phyloP scores from a whole-genome alignment of 352 stramenopile species.

The Pythium aristosporum region DNA sequence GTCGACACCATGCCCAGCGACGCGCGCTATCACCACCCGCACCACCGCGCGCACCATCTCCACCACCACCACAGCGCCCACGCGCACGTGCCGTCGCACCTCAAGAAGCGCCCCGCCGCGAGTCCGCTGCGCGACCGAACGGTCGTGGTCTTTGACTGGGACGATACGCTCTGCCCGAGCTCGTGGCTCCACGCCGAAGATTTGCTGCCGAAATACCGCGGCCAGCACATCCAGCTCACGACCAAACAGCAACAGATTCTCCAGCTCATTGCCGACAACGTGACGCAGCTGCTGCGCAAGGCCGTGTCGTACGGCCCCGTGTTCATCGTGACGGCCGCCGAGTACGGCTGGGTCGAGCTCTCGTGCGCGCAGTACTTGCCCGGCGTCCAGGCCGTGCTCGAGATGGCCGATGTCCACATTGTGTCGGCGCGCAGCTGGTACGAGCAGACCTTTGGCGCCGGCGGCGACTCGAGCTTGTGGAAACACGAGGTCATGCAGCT shows the following conservation, averaged over 20 bases:
- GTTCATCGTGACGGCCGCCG: constrained; percentile 83
- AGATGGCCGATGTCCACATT: constrained; percentile 81
- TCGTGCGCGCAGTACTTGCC: constrained; percentile 78
- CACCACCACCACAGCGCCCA: constrained; percentile 18
- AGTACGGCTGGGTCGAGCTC: constrained; percentile 84
- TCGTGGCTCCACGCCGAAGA: constrained; percentile 83
- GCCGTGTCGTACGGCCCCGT: constrained; percentile 76
- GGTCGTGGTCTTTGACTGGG: constrained; percentile 87
- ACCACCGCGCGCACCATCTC: constrained; percentile 15
- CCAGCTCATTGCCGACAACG: constrained; percentile 55
- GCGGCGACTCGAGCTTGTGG: constrained; percentile 77
- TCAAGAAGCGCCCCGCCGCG: constrained; percentile 21
- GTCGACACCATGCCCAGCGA: constrained; percentile 28
- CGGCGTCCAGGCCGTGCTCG: constrained; percentile 56
- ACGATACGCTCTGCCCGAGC: constrained; percentile 87
- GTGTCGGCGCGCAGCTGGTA: constrained; percentile 86
- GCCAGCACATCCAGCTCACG: constrained; percentile 63
- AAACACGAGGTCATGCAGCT: constrained; percentile 88
- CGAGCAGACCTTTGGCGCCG: constrained; percentile 76
- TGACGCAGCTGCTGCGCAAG: constrained; percentile 66
- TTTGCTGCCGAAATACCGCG: constrained; percentile 76
- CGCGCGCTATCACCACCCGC: constrained; percentile 7
- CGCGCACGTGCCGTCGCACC: constrained; percentile 17
- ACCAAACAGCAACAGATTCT: constrained; percentile 59
- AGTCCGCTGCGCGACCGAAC: constrained; percentile 66